These are phyloP conservation scores for Helicocarpus griseus DNA, from an alignment of 2,329 filamentous ascomycete genomes.

Conservation along the genomic window DNA sequence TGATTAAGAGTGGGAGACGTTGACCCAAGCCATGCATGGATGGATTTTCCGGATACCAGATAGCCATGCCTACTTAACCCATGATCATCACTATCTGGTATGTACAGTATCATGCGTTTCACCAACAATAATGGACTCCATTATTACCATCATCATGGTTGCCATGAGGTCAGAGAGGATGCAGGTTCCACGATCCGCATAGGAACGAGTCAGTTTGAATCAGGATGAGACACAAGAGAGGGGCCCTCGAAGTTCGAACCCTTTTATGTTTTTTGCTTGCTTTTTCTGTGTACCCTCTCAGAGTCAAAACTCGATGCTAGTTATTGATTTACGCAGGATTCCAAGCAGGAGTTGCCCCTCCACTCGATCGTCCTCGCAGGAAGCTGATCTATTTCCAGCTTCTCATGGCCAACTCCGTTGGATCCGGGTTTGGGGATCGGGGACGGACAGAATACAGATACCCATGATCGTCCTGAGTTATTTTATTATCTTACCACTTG, in stretches of 20 bases:
- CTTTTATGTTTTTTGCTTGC: constrained; percentile 1
- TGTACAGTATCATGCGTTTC: not conserved
- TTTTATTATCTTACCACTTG: not conserved
- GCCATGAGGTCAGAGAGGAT: not conserved
- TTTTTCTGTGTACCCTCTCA: not conserved
- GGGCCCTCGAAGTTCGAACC: too few relatives aligned
- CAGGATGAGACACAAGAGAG: not conserved
- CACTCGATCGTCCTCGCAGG: not conserved
- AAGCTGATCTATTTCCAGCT: not conserved
- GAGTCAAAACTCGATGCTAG: too few relatives aligned
- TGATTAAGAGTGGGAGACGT: too few relatives aligned
- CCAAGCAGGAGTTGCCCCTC: not conserved
- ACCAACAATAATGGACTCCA: not conserved
- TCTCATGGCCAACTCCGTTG: not conserved
- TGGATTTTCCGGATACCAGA: not conserved
- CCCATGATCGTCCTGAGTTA: not conserved
- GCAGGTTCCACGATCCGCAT: too few relatives aligned
- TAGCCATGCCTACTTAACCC: not conserved
- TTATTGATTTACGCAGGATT: not conserved
- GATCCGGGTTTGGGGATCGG: not conserved
- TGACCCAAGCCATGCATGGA: not conserved
- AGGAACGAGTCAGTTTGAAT: too few relatives aligned
- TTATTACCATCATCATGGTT: not conserved
- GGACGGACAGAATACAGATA: too few relatives aligned
- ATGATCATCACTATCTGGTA: too few relatives aligned